These are phyloP conservation scores for Mycosphaerella sp. DNA, from an alignment of 2,329 filamentous ascomycete species.

Conservation along the genomic window DNA sequence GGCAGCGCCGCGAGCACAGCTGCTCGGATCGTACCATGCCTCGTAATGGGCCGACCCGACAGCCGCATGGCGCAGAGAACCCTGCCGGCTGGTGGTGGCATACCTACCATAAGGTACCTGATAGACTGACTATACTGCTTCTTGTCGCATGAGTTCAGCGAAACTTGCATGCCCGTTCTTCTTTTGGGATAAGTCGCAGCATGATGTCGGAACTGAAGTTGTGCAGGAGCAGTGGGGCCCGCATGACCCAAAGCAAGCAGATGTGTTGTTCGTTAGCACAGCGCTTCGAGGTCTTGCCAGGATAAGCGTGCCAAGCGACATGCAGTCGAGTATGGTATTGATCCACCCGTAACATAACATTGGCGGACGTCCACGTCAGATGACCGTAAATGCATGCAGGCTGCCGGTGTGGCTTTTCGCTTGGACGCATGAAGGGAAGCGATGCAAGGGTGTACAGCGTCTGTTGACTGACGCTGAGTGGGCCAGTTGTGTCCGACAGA, in stretches of 20 bases:
- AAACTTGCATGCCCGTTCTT: not conserved
- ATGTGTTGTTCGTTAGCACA: not conserved
- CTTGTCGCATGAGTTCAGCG: not conserved
- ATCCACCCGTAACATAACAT: slow-evolving; percentile 22
- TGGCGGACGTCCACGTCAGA: slow-evolving; percentile 24
- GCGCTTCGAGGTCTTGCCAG: slow-evolving; percentile 9
- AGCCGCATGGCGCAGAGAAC: slow-evolving; percentile 10
- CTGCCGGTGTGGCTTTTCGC: slow-evolving; percentile 20
- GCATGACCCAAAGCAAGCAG: slow-evolving; percentile 5
- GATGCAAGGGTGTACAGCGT: slow-evolving; percentile 10
- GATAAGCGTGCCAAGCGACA: slow-evolving; percentile 21
- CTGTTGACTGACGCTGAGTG: not conserved
- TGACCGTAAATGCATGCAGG: slow-evolving; percentile 20
- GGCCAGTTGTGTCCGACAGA: slow-evolving; percentile 5
- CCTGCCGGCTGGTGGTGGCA: not conserved
- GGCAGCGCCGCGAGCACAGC: slow-evolving; percentile 17
- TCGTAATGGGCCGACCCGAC: slow-evolving; percentile 20
- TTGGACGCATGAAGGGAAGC: slow-evolving; percentile 18
- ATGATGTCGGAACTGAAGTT: not conserved
- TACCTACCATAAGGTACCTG: too few species aligned
- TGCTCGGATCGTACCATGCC: slow-evolving; percentile 2
- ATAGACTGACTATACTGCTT: not conserved
- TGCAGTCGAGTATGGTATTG: slow-evolving; percentile 12
- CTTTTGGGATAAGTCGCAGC: not conserved
- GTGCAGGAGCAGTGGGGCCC: not conserved